Conservation (phyloP, 352 stramenopile species). For the Phytophthora vignae region DNA sequence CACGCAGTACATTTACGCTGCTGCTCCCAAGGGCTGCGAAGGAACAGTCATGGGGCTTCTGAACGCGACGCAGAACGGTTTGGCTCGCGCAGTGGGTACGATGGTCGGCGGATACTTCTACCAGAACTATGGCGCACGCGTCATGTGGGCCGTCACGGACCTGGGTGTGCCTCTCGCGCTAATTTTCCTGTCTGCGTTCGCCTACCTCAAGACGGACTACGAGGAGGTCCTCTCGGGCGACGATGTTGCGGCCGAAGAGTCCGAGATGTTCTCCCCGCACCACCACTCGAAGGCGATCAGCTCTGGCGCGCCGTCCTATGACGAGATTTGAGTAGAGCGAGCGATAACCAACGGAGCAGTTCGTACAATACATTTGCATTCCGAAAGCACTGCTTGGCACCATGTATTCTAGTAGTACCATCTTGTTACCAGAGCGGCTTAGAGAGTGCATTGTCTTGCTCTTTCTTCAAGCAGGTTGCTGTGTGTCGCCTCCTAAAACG, state of each 20-base stretch:
- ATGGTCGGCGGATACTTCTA: conserved; percentile 70
- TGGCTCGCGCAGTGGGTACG: conserved; percentile 58
- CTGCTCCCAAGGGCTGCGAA: conserved; percentile 50
- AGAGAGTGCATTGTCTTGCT: no score
- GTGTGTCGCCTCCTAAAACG: no score
- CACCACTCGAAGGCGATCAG: conserved; percentile 47
- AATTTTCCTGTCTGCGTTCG: conserved; percentile 53
- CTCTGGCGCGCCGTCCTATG: conserved; percentile 37
- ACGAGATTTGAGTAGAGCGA: conserved; percentile 33
- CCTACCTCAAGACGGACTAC: conserved; percentile 51
- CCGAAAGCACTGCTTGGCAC: background rate
- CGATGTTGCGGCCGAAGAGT: conserved; percentile 46
- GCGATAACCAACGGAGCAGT: conserved; percentile 10
- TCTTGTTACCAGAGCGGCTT: no score
- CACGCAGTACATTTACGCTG: conserved; percentile 66
- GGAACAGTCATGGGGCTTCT: conserved; percentile 66
- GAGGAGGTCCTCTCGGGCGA: conserved; percentile 30
- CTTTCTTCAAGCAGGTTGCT: no score
- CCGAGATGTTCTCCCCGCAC: conserved; percentile 69
- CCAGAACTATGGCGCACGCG: conserved; percentile 56
- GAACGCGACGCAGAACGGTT: conserved; percentile 64
- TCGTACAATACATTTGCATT: conserved; percentile 26
- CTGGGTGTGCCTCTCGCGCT: conserved; percentile 61
- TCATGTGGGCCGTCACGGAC: conserved; percentile 66
- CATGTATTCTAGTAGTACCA: background rate